Base-by-base conservation (phyloP, 2,329 filamentous ascomycete species). In the Macroventuria anomochaeta region DNA sequence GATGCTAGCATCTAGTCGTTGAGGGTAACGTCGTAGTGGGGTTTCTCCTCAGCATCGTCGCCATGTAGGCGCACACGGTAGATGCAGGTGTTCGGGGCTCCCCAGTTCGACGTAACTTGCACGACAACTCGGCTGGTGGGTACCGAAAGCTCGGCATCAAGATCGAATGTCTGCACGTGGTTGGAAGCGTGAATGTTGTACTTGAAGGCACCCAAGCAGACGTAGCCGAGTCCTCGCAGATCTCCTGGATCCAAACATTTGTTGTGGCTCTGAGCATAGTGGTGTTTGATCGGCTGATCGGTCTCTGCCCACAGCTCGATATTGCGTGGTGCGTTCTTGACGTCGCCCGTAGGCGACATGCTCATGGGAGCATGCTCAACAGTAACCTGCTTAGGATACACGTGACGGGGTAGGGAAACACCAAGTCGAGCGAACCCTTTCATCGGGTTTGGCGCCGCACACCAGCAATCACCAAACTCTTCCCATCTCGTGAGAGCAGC, bases 391-490 rank as follows among this genome's bases (percentile, higher is more conserved):
- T 64, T 66, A 1, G 79, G 77, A 42, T 62, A 69, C 50, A 81
- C 70, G 1, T 62, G 60, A 6, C 68, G 63, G 4, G 66, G 56
- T 13, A 79, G 66, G 12, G 65, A 52, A 15, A 96, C 83, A 7
- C 83, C 84, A 13, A 97, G 77, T 46, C 85, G 83, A 2, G 86
- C 85, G 31, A 85, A 84, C 41, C 82, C 80, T 7, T 80, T 79
- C 0, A 76, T 75, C 3, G 55, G 58, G 20, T 59, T 62, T 79
- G 81, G 43, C 8, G 78, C 74, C 4, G 88, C 86, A 72, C 93
- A 97, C 89, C 91, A 97, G 74, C 91, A 96, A 57, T 97, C 90
- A 17, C 89, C 90, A 28, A 88, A 83, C 41, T 96, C 90, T 8
- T 86, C 79, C 91, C 93, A 96, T 3, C 79, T 76, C 1, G 75